Evolutionary conservation across 2,329 filamentous ascomycete genomes (phyloP), one percentile per base, ranked within the genome.

Genomic region (Fonsecaea monophora): DNA sequence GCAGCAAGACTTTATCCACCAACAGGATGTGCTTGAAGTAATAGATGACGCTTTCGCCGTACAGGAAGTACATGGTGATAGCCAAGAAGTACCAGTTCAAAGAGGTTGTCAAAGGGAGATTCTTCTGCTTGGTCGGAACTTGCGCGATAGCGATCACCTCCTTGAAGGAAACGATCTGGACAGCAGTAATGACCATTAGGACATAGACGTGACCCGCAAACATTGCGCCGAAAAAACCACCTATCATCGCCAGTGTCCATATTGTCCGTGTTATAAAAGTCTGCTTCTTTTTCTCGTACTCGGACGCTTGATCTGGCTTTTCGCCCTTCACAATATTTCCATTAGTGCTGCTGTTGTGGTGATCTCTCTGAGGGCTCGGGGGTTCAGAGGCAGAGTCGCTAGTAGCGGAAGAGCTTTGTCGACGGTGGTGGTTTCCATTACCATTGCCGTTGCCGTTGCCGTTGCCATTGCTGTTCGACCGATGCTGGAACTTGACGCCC

Each of bases 11-110:
- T 79, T 91, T 92, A 81, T 99, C 95, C 54, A 99, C 94, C 66
- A 99, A 83, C 53, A 99, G 89, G 72, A 99, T 94, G 78, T 99
- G 95, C 85, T 99, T 99, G 82, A 99, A 99, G 82, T 99, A 99
- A 83, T 99, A 99, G 76, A 99, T 97, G 76, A 99, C 94, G 75
- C 92, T 97, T 82, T 99, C 95, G 76, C 95, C 95, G 77, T 99
- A 99, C 59, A 99, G 85, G 74, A 97, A 99, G 84, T 99, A 99
- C 94, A 99, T 98, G 73, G 94, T 97, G 32, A 92, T 92, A n/a
- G 93, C 95, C 62, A 99, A 86, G 84, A 96, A 99, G 80, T 99
- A 99, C 95, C 95, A 99, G 81, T 98, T 98, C 74, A 99, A 84
- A 72, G 92, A 93, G 83, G 97, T 97, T 72, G 94, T 97, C 74